These are phyloP conservation scores for Buddleja alternifolia DNA, from an alignment of 257 asterid species.

Conservation along the genomic window DNA sequence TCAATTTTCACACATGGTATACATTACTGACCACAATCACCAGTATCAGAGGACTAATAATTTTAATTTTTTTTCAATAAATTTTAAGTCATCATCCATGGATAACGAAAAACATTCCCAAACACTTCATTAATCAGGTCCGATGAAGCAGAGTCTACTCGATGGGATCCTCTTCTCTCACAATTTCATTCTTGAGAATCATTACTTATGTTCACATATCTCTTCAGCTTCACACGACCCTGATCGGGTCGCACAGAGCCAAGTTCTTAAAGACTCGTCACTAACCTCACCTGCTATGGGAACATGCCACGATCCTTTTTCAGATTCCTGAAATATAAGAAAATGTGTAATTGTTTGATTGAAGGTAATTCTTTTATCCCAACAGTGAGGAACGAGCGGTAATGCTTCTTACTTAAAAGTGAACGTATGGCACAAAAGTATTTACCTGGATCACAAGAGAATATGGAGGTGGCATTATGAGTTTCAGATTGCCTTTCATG, in stretches of 20 bases:
- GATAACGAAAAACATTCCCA: no score
- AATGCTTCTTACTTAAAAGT: not conserved
- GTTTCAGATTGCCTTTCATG: conserved; percentile 55
- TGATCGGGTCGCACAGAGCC: conserved; percentile 74
- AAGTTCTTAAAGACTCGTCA: conserved; percentile 62
- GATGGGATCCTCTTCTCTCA: no score
- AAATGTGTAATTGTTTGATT: not conserved
- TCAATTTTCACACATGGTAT: not conserved
- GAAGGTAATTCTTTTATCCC: conserved; percentile 4
- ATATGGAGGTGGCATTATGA: conserved; percentile 79
- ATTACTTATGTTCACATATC: not conserved
- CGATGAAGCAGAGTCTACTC: no score
- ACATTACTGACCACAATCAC: not conserved
- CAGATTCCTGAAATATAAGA: conserved; percentile 53
- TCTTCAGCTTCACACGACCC: conserved; percentile 32
- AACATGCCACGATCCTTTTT: conserved; percentile 84
- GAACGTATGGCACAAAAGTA: not conserved
- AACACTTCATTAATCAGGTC: no score
- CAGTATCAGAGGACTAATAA: not conserved
- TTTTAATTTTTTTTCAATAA: no score
- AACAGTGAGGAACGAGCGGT: no score
- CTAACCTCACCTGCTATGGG: conserved; percentile 68
- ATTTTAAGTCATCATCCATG: no score
- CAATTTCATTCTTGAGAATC: no score
- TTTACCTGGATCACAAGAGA: conserved; percentile 82